These are phyloP conservation scores for Cercospora beticola DNA, from an alignment of 2,329 filamentous ascomycete species.

Conservation along the genomic window DNA sequence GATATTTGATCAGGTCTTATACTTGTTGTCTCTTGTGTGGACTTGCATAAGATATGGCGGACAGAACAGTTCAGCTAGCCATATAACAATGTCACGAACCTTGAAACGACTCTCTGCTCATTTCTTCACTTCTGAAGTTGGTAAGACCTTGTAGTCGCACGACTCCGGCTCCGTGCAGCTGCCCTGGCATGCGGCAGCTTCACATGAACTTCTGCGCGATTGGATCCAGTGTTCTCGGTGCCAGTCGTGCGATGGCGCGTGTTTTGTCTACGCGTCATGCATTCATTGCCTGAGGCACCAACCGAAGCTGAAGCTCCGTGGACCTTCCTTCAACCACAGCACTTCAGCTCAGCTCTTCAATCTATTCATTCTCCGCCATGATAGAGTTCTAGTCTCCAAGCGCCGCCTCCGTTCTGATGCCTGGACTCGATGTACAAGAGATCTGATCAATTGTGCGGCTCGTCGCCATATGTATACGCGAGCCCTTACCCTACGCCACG, in stretches of 20 bases:
- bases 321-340: too few relatives aligned
- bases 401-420: too few relatives aligned
- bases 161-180: neutral
- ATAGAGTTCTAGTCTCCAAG: too few relatives aligned
- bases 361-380: too few relatives aligned
- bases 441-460: neutral
- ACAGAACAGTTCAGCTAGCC: neutral
- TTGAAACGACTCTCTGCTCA: neutral
- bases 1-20: neutral
- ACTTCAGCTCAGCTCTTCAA: neutral
- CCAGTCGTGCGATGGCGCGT: neutral
- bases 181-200: neutral
- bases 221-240: neutral
- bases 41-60: neutral
- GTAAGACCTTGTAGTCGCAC: neutral
- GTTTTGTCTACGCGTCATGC: neutral
- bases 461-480: neutral
- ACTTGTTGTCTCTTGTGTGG: slow-evolving; percentile 2
- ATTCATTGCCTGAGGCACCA: neutral
- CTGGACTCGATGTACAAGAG: neutral
- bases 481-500: neutral
- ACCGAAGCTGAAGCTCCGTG: neutral
- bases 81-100: neutral
- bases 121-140: neutral
- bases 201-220: neutral